These are phyloP conservation scores for Melaleuca quinquenervia DNA, from an alignment of 345 rosid genomes.

Conservation along the genomic window DNA sequence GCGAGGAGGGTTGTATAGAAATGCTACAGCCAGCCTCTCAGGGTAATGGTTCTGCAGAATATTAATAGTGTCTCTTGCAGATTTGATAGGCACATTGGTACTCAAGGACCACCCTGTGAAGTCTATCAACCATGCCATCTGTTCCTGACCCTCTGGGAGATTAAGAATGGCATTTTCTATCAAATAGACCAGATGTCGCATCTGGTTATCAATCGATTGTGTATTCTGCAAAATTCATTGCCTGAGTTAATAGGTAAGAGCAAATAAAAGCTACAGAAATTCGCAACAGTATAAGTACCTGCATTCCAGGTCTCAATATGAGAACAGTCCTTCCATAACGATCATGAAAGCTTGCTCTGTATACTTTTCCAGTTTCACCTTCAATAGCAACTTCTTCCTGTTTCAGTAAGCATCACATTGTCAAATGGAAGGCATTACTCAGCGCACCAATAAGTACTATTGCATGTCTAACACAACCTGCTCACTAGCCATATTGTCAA, in stretches of 20 bases:
- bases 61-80: slow-evolving; percentile 65
- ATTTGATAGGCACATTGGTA: slow-evolving; percentile 60
- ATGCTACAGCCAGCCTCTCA: slow-evolving; percentile 82
- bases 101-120: slow-evolving; percentile 77
- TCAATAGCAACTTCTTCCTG: slow-evolving; percentile 72
- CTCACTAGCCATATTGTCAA: not conserved
- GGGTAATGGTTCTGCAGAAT: slow-evolving; percentile 90
- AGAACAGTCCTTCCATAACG: slow-evolving; percentile 75
- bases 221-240: slow-evolving; percentile 56
- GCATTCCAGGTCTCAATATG: slow-evolving; percentile 80
- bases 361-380: slow-evolving; percentile 90
- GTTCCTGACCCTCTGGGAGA: slow-evolving; percentile 89
- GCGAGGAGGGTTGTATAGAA: slow-evolving; percentile 88
- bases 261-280: not conserved
- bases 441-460: not conserved
- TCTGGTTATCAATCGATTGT: slow-evolving; percentile 47
- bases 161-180: slow-evolving; percentile 82
- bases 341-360: slow-evolving; percentile 81
- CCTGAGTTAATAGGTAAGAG: not conserved
- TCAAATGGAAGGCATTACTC: not conserved
- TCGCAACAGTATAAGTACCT: slow-evolving; percentile 27
- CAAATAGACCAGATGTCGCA: slow-evolving; percentile 77
- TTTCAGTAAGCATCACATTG: not conserved
- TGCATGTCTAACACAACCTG: not conserved
- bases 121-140: slow-evolving; percentile 92